A percentile compares a stretch with the other conserved stretches of the same genome.
Conservation (phyloP, 1,139 yeast species). For the Taphrina flavorubra region DNA sequence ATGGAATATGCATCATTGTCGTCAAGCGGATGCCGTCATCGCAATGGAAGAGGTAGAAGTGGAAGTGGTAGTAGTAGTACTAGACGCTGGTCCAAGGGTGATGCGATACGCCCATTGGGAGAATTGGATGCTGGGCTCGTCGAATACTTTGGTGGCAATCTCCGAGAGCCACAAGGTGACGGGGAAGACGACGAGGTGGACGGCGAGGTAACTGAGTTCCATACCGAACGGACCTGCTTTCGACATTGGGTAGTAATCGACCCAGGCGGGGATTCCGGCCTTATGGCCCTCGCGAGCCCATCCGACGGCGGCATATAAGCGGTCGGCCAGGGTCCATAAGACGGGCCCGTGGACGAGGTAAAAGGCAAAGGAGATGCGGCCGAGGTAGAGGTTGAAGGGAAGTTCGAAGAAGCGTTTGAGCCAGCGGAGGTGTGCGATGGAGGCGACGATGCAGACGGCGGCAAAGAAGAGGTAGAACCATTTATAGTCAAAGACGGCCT, state of each 20-base stretch:
- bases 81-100: neutral
- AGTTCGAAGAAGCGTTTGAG: slow-evolving; percentile 26
- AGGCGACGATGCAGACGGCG: slow-evolving; percentile 16
- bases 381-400: slow-evolving; percentile 26
- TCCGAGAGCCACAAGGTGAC: slow-evolving; percentile 35
- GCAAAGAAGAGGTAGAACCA: slow-evolving; percentile 38
- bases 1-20: too few relatives aligned
- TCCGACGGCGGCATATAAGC: slow-evolving; percentile 35
- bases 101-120: slow-evolving; percentile 15
- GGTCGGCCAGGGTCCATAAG: slow-evolving; percentile 31
- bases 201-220: slow-evolving; percentile 32
- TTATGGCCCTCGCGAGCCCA: slow-evolving; percentile 26
- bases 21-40: too few relatives aligned
- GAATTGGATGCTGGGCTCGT: slow-evolving; percentile 29
- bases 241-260: slow-evolving; percentile 24
- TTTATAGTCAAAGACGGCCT: slow-evolving; percentile 33
- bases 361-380: slow-evolving; percentile 36
- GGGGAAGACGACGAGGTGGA: slow-evolving; percentile 33
- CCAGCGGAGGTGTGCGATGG: slow-evolving; percentile 23
- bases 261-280: slow-evolving; percentile 28
- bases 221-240: slow-evolving; percentile 34
- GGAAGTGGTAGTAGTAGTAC: neutral
- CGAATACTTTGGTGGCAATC: slow-evolving; percentile 31
- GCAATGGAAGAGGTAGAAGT: too few relatives aligned
- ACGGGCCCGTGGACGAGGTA: slow-evolving; percentile 38